A percentile compares a stretch with the other conserved stretches of the same genome.
These are phyloP conservation scores for Globisporangium abappressorium DNA, from an alignment of 352 stramenopile species.

Conservation along the genomic window DNA sequence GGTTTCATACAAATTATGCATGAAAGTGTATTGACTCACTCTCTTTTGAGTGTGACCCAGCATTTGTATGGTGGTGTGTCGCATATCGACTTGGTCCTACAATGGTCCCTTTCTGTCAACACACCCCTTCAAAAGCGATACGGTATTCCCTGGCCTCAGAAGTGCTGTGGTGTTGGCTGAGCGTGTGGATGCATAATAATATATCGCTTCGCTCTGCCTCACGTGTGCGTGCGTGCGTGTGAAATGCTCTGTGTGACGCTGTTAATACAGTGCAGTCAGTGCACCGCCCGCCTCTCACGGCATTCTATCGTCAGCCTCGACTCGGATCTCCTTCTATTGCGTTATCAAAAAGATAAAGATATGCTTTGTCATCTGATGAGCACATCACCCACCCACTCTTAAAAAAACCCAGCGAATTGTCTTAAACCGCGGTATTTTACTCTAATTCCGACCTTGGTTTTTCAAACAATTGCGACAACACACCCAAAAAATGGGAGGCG, in stretches of 20 bases:
- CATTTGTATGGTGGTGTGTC: too few species aligned
- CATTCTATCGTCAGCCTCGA: not conserved
- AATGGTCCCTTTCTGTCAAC: too few species aligned
- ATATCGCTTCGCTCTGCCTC: too few species aligned
- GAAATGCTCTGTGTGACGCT: not conserved
- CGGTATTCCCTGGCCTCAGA: too few species aligned
- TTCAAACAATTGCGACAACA: not conserved
- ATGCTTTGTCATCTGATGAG: not conserved
- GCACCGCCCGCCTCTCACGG: too few species aligned
- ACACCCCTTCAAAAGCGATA: too few species aligned
- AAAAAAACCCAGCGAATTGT: not conserved
- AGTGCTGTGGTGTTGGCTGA: too few species aligned
- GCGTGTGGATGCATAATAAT: too few species aligned
- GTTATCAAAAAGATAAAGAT: not conserved
- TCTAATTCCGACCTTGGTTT: not conserved
- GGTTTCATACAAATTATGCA: too few species aligned
- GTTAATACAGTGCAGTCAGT: not conserved
- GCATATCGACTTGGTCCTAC: too few species aligned
- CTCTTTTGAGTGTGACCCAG: too few species aligned
- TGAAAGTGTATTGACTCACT: too few species aligned
- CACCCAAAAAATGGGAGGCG: not conserved
- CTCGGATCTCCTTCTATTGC: not conserved
- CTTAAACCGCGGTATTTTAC: not conserved
- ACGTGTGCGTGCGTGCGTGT: not conserved
- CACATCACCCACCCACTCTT: not conserved